These are phyloP conservation scores for Akanthomyces dipterigenus DNA, from an alignment of 2,329 filamentous ascomycete species.

Conservation along the genomic window DNA sequence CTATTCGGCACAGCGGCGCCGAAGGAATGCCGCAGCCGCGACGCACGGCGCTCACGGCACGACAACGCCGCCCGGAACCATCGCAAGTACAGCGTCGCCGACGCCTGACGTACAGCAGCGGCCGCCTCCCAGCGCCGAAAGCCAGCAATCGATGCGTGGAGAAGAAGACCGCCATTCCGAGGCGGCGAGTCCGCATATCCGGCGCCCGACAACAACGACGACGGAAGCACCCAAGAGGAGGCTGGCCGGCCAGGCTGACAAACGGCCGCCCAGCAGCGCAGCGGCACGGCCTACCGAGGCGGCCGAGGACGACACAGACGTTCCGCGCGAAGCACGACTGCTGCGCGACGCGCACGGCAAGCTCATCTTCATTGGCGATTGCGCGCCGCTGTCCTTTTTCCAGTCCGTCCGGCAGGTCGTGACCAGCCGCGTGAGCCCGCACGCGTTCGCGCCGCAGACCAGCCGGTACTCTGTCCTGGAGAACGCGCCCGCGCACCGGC, in stretches of 20 bases:
- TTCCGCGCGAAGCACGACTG: constrained; percentile 45
- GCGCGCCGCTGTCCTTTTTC: constrained; percentile 49
- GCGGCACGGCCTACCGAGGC: constrained; percentile 12
- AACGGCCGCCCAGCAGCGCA: neutral
- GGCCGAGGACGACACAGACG: constrained; percentile 46
- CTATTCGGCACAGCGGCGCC: constrained; percentile 40
- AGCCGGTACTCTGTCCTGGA: constrained; percentile 44
- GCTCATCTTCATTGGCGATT: constrained; percentile 50
- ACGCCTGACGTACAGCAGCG: constrained; percentile 1
- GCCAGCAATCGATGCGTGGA: neutral
- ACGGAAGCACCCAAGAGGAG: neutral
- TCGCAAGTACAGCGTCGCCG: neutral
- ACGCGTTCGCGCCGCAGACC: constrained; percentile 45
- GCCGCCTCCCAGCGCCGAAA: neutral
- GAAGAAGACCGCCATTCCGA: neutral
- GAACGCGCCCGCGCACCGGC: constrained; percentile 27
- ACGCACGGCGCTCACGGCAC: neutral
- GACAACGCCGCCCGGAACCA: constrained; percentile 4
- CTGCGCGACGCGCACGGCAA: constrained; percentile 47
- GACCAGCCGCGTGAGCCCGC: constrained; percentile 39
- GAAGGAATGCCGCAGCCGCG: constrained; percentile 22
- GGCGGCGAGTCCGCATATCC: neutral
- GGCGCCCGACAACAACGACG: constrained; percentile 14
- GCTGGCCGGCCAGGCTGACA: neutral
- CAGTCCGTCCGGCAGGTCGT: constrained; percentile 48